A percentile compares a stretch with the other conserved stretches of the same genome.
These are phyloP conservation scores for Komagataella ulmi DNA, from an alignment of 805 yeast genomes.

Conservation along the genomic window DNA sequence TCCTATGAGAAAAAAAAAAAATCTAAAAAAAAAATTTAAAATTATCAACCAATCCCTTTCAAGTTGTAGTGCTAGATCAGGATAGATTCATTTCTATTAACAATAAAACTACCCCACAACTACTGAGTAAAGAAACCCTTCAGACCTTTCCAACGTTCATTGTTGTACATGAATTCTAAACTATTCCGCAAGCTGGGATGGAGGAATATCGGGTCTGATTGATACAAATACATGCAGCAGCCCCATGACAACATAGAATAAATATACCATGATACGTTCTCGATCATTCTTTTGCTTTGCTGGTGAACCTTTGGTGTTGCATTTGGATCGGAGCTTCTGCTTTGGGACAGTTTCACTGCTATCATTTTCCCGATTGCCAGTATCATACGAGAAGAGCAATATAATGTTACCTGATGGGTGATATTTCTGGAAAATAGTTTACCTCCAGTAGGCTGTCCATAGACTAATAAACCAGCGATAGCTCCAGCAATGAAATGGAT, in stretches of 20 bases:
- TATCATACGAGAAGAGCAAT: slow-evolving; percentile 56
- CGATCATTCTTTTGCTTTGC: slow-evolving; percentile 8
- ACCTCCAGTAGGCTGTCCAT: slow-evolving; percentile 8
- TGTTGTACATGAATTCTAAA: slow-evolving; percentile 51
- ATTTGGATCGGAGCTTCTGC: slow-evolving; percentile 5
- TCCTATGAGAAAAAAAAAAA: background rate
- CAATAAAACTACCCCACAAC: background rate
- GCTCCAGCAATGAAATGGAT: slow-evolving; percentile 16
- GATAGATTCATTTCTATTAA: background rate
- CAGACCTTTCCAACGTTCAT: slow-evolving; percentile 2
- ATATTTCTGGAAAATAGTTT: slow-evolving; percentile 18
- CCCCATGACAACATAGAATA: slow-evolving; percentile 65
- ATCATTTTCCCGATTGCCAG: slow-evolving; percentile 46
- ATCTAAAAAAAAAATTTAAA: background rate
- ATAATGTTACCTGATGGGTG: slow-evolving; percentile 63
- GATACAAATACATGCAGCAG: slow-evolving; percentile 55
- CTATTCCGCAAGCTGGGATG: slow-evolving; percentile 55
- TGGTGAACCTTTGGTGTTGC: background rate
- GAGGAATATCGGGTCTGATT: slow-evolving; percentile 44
- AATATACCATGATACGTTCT: slow-evolving; percentile 34
- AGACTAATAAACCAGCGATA: slow-evolving; percentile 15
- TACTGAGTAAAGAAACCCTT: slow-evolving; percentile 1
- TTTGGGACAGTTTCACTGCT: slow-evolving; percentile 12
- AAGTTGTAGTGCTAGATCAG: background rate
- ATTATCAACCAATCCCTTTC: background rate